A percentile compares a stretch with the other conserved stretches of the same genome.
Conservation (phyloP, 129 eudicot species). For the Helianthus tuberosus region DNA sequence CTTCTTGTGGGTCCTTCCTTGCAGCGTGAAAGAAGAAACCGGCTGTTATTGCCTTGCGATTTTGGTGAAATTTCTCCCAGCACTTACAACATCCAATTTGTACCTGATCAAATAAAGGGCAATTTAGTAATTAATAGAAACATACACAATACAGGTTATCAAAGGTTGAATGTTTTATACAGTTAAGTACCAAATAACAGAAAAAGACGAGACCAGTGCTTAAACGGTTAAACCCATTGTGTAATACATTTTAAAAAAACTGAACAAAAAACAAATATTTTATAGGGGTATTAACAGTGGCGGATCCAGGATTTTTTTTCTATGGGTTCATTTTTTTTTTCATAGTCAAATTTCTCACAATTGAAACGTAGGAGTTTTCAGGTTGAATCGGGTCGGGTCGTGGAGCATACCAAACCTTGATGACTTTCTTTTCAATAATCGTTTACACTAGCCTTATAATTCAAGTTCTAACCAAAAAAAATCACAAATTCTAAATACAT, state of each 20-base stretch:
- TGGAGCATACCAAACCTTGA: too few species aligned
- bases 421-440: too few species aligned
- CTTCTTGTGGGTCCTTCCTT: slow-evolving; percentile 86
- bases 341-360: too few species aligned
- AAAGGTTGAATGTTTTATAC: background rate
- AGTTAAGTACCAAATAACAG: background rate
- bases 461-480: too few species aligned
- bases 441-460: too few species aligned
- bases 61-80: slow-evolving; percentile 75
- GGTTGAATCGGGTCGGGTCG: too few species aligned
- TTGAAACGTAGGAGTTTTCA: too few species aligned
- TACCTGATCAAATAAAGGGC: slow-evolving; percentile 50
- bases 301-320: too few species aligned
- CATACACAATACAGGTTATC: background rate
- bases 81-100: slow-evolving; percentile 74
- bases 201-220: background rate
- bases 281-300: background rate
- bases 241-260: background rate
- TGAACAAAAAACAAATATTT: background rate
- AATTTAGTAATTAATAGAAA: slow-evolving; percentile 8
- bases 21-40: slow-evolving; percentile 85
- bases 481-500: too few species aligned
- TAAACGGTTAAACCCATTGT: background rate
- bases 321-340: too few species aligned
- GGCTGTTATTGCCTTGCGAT: slow-evolving; percentile 73